phyloP scores from a whole-genome alignment of 129 eudicot species.

The Chrysanthemum makinoi region DNA sequence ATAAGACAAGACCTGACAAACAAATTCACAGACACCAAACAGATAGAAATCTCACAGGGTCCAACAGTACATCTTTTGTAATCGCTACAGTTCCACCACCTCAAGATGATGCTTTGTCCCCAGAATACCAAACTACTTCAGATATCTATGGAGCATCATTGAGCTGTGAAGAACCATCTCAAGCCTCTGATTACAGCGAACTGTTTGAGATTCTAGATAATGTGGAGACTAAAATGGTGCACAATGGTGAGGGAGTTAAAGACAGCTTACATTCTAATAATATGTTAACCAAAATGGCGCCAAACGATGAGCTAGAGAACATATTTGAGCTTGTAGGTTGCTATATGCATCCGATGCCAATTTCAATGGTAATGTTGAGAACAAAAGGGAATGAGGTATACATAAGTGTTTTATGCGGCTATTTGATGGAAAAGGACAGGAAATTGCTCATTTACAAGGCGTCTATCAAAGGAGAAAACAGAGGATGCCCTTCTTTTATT shows the following conservation, averaged over 20 bases:
- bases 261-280: too few relatives aligned
- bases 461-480: slow-evolving; percentile 36
- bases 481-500: slow-evolving; percentile 67
- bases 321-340: slow-evolving; percentile 54
- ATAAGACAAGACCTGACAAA: background rate
- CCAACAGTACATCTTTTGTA: background rate
- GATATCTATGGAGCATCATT: slow-evolving; percentile 4
- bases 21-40: background rate
- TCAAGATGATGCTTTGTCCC: background rate
- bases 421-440: slow-evolving; percentile 43
- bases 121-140: background rate
- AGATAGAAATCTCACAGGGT: background rate
- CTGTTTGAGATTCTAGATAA: background rate
- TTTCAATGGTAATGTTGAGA: slow-evolving; percentile 66
- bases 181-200: background rate
- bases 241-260: slow-evolving; percentile 21
- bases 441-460: slow-evolving; percentile 61
- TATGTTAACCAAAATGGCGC: slow-evolving; percentile 11
- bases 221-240: slow-evolving; percentile 24
- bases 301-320: slow-evolving; percentile 20
- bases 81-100: background rate
- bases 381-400: slow-evolving; percentile 49
- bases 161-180: background rate
- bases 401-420: slow-evolving; percentile 70
- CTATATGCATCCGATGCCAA: slow-evolving; percentile 67